phyloP scores from a whole-genome alignment of 495 filamentous ascomycete genomes.

The Lasiosphaeria ovina region DNA sequence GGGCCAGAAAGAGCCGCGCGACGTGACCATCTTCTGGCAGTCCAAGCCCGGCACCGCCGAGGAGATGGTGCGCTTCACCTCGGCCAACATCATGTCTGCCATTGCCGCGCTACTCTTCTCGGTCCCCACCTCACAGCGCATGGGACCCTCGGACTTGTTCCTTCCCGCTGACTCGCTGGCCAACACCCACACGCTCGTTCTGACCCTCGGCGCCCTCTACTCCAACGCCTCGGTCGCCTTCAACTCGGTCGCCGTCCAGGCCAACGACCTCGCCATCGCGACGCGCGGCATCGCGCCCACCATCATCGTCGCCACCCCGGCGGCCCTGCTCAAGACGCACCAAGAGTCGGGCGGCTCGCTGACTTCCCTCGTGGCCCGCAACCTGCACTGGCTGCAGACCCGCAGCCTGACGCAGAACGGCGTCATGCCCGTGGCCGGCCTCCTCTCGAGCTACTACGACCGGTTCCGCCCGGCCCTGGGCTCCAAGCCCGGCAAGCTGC shows the following conservation, averaged over 20 bases:
- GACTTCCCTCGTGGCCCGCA: conserved; percentile 43
- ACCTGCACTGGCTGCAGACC: conserved; percentile 64
- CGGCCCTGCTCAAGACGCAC: conserved; percentile 68
- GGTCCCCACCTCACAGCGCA: conserved; percentile 69
- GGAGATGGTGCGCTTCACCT: conserved; percentile 73
- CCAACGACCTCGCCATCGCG: conserved; percentile 67
- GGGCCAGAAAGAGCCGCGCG: conserved; percentile 48
- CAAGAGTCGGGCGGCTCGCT: conserved; percentile 45
- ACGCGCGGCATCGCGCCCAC: conserved; percentile 75
- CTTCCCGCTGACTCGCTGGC: conserved; percentile 84
- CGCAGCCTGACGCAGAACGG: conserved; percentile 65
- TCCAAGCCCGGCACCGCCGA: conserved; percentile 49
- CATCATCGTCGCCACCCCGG: conserved; percentile 74
- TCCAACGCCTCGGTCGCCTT: conserved; percentile 83
- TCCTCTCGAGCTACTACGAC: conserved; percentile 63
- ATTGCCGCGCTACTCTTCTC: conserved; percentile 73
- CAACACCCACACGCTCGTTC: conserved; percentile 71
- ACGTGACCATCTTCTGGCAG: conserved; percentile 62
- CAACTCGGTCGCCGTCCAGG: conserved; percentile 75
- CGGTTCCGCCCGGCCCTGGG: conserved; percentile 58
- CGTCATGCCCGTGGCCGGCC: conserved; percentile 64
- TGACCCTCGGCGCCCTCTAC: conserved; percentile 79
- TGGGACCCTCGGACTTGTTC: conserved; percentile 74
- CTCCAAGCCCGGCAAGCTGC: conserved; percentile 67
- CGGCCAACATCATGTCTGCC: conserved; percentile 76